These are phyloP conservation scores for Pyrenochaeta sp. DNA, from an alignment of 2,329 filamentous ascomycete genomes.

Conservation along the genomic window DNA sequence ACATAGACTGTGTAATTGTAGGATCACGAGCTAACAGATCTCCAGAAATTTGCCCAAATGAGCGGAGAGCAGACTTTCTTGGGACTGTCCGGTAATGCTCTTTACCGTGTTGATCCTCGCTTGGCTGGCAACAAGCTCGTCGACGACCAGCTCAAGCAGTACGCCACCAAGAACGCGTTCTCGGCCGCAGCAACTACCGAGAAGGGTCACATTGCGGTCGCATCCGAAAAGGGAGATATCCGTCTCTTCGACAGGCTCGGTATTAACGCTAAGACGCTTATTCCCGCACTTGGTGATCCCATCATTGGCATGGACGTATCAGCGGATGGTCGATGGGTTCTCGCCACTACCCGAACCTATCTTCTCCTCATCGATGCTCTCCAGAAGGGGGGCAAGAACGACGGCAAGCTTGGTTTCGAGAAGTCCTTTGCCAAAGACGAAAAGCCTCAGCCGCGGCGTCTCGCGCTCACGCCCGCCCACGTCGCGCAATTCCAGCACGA, in stretches of 20 bases:
- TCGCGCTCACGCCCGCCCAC: constrained; percentile 88
- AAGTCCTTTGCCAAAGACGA: constrained; percentile 89
- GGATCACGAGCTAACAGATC: constrained; percentile 31
- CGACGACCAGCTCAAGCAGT: constrained; percentile 92
- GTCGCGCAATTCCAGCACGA: constrained; percentile 98
- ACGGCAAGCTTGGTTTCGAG: constrained; percentile 97
- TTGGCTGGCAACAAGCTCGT: constrained; percentile 91
- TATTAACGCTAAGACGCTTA: constrained; percentile 96
- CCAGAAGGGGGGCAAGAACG: constrained; percentile 93
- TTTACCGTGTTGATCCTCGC: constrained; percentile 94
- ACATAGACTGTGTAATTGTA: not conserved
- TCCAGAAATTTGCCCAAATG: constrained; percentile 95
- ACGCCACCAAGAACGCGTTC: constrained; percentile 96
- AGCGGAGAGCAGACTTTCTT: constrained; percentile 94
- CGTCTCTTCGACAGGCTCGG: constrained; percentile 95
- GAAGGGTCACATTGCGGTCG: constrained; percentile 95
- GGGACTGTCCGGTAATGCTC: constrained; percentile 88
- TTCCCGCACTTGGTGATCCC: constrained; percentile 92
- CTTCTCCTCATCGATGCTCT: constrained; percentile 90
- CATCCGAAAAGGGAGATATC: constrained; percentile 97
- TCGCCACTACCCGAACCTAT: constrained; percentile 94
- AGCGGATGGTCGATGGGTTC: constrained; percentile 93
- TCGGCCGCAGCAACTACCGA: constrained; percentile 93
- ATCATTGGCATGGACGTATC: constrained; percentile 96
- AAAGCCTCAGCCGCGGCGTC: constrained; percentile 90